phyloP scores from a whole-genome alignment of 1,139 yeast species.

The Pichia sp. region DNA sequence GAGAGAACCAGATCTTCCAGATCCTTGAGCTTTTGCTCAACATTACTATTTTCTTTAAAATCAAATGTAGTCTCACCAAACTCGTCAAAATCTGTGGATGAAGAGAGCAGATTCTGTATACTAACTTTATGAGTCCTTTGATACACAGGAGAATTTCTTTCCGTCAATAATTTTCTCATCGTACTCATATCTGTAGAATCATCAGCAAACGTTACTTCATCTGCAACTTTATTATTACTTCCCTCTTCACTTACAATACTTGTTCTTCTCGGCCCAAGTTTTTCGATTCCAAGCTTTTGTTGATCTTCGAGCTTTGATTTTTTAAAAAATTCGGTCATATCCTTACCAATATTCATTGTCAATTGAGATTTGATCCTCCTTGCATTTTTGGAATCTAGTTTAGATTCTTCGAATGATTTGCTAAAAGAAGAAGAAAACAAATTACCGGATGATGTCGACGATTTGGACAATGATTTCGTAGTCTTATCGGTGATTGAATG shows the following conservation, averaged over 20 bases:
- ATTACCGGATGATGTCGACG: slow-evolving; percentile 7
- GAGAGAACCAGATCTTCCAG: slow-evolving; percentile 12
- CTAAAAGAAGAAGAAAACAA: slow-evolving; percentile 3
- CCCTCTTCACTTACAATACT: background rate
- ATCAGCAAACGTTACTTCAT: slow-evolving; percentile 9
- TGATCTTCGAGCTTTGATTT: slow-evolving; percentile 12
- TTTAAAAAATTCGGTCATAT: slow-evolving; percentile 14
- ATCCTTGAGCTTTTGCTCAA: background rate
- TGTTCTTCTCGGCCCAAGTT: too few species aligned
- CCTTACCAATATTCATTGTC: slow-evolving; percentile 10
- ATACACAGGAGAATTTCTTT: slow-evolving; percentile 22
- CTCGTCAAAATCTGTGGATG: slow-evolving; percentile 12
- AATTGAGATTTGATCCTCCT: slow-evolving; percentile 12
- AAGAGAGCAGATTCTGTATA: slow-evolving; percentile 9
- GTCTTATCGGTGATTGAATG: background rate
- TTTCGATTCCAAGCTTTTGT: slow-evolving; percentile 7
- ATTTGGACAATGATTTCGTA: slow-evolving; percentile 5
- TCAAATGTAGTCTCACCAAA: slow-evolving; percentile 15
- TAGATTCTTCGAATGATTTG: background rate
- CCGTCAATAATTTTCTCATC: slow-evolving; percentile 17
- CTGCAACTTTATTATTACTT: background rate
- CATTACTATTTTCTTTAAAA: slow-evolving; percentile 5
- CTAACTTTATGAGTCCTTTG: slow-evolving; percentile 14
- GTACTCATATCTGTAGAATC: slow-evolving; percentile 8
- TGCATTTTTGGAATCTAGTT: background rate